Conservation (phyloP, 352 stramenopile genomes). For the Phytopythium helicoides region DNA sequence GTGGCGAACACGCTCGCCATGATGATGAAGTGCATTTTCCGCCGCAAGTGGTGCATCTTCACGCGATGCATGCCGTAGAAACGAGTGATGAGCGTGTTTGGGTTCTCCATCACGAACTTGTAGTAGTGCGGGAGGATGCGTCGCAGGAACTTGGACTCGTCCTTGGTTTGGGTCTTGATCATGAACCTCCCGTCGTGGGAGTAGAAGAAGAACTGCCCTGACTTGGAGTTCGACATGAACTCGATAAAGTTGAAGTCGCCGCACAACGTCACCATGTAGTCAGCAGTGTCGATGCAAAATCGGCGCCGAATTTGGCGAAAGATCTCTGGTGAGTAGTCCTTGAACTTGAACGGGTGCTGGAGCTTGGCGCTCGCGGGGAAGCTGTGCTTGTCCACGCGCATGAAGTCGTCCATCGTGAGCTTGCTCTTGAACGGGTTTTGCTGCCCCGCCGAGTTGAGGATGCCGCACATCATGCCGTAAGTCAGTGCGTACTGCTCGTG, state of each 20-base stretch:
- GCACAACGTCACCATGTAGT: constrained; percentile 92
- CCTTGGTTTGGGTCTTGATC: constrained; percentile 99
- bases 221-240: constrained; percentile 99
- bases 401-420: constrained; percentile 92
- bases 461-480: constrained; percentile 98
- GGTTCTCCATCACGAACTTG: constrained; percentile 96
- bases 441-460: constrained; percentile 92
- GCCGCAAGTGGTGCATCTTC: constrained; percentile 94
- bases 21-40: constrained; percentile 94
- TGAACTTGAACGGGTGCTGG: constrained; percentile 87
- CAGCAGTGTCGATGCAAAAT: constrained; percentile 72
- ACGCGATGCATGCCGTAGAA: constrained; percentile 98
- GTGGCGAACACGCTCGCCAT: constrained; percentile 98
- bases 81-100: constrained; percentile 96
- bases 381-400: constrained; percentile 76
- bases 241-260: constrained; percentile 97
- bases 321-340: constrained; percentile 91
- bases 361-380: constrained; percentile 74
- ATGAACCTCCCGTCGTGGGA: constrained; percentile 97
- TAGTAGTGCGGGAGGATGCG: constrained; percentile 98
- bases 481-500: constrained; percentile 98
- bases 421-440: constrained; percentile 77
- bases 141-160: constrained; percentile 98
- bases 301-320: constrained; percentile 78
- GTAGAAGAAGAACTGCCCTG: constrained; percentile 99